Evolutionary conservation across 352 stramenopile genomes (phyloP), one percentile per base, ranked within the genome.

Genomic region (Poterioochromonas sp.): DNA sequence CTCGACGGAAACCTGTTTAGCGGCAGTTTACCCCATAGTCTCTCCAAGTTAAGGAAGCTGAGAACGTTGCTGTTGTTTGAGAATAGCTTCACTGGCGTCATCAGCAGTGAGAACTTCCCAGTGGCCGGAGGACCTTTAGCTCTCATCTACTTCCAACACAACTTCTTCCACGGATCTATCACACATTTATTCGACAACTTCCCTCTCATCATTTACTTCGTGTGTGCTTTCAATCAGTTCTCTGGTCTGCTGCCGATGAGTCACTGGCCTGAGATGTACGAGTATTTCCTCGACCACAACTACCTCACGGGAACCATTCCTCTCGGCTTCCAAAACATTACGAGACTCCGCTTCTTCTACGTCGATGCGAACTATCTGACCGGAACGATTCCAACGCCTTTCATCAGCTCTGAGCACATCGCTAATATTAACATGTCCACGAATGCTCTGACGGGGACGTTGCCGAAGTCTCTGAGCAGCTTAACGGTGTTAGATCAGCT

Each of bases 391-490:
- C 58, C 58, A 68, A 20, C 26, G 5, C 5, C 5, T 26, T 20
- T 68, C 5, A 11, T 11, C 5, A 34, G 26, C 29, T 15, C 26
- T 8, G 5, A 11, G 58, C 11, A 32, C 26, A 8, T 68, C 29
- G 8, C 11, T 15, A 8, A 68, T 15, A 11, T 68, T 35, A 20
- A 8, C 5, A 34, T 37, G 58, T 68, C 11, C 29, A 68, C 15
- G 5, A 68, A 68, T 68, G 26, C 11, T 40, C 29, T 68, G 58
- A 68, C 58, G 15, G 58, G 58, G 26, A 68, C 58, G 58, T 18
- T 68, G 26, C 58, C 58, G 8, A 35, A 32, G 15, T 39, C 26
- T 40, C 26, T 68, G 5, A 15, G 34, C 58, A 32, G 26, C 34
- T 68, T 15, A 15, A 35, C 58, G 5, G 5, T 18, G 15, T 40